Evolutionary conservation across 2,329 filamentous ascomycete species (phyloP), one percentile per base, ranked within the genome.

Genomic region (Xylaria sp.): DNA sequence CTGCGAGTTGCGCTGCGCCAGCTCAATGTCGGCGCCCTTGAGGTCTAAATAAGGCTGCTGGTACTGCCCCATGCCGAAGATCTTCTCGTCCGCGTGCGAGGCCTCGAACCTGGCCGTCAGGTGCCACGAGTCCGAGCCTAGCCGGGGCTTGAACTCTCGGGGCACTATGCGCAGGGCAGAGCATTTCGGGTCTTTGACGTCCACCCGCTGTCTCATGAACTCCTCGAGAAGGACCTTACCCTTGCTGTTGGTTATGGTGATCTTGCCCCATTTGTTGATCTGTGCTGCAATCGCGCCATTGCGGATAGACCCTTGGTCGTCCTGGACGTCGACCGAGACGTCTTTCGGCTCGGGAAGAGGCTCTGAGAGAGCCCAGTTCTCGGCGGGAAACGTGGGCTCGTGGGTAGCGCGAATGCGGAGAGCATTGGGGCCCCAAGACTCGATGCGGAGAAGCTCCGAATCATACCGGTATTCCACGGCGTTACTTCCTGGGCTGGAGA

Each of bases 1-100:
- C 75, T 91, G 89, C 0, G 88, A 90, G 74, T 91, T 91, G 1
- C 89, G 84, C 45, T 91, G 89, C 0, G 89, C 88, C 2, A 91
- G 82, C 74, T 91, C 89, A 1, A 91, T 76, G 65, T 91, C 88
- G 0, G 81, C 75, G 0, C 89, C 89, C 71, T 90, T 91, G 57
- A 91, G 81, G 73, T 91, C 83, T n/a, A 91, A 79, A 60, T 81
- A 83, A 0, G 87, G 85, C 71, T 91, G 88, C 73, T 91, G 89
- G 68, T 91, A 91, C 77, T 91, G 89, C 0, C 89, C 89, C 88
- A 91, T 91, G 21, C 89, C 89, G 72, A 84, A 91, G n/a, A 91
- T 85, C 74, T 85, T 87, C 75, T 91, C 89, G 19, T 85, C 79
- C 0, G 66, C 17, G 36, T 59, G 30, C 6, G 39, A 1, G 21